Conservation (phyloP, 768 basidiomycete species). For the Podaxis pistillaris region DNA sequence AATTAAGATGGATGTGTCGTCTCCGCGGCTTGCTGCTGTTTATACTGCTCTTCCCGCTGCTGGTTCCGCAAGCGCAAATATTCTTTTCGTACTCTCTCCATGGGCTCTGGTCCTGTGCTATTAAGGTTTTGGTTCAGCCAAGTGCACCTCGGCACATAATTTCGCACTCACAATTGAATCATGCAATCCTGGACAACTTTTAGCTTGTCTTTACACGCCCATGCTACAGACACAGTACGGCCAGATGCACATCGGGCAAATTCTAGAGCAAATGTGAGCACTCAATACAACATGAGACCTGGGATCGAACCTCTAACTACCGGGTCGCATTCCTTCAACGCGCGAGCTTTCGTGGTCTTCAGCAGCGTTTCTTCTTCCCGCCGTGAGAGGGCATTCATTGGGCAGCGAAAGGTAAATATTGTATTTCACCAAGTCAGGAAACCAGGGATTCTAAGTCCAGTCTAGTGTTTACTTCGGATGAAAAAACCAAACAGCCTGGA, state of each 20-base stretch:
- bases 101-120: conserved; percentile 73
- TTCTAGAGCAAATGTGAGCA: conserved; percentile 38
- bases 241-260: conserved; percentile 85
- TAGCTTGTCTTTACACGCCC: conserved; percentile 75
- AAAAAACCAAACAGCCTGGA: conserved; percentile 1
- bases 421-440: neutral
- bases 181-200: conserved; percentile 76
- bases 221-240: conserved; percentile 79
- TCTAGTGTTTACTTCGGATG: neutral
- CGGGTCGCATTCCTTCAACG: conserved; percentile 74
- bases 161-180: conserved; percentile 65
- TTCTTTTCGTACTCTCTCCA: conserved; percentile 69
- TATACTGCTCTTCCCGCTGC: conserved; percentile 25
- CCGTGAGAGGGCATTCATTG: conserved; percentile 82
- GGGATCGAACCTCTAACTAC: conserved; percentile 63
- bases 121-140: conserved; percentile 1
- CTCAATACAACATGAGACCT: neutral
- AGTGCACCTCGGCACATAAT: neutral
- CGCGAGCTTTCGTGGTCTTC: conserved; percentile 77
- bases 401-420: neutral
- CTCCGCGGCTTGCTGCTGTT: neutral
- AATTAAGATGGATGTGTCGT: neutral
- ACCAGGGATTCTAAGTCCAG: neutral
- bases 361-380: conserved; percentile 85
- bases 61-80: conserved; percentile 66